Evolutionary conservation across 2,329 filamentous ascomycete species (phyloP).

Genomic region (Epicoccum sorghinum): DNA sequence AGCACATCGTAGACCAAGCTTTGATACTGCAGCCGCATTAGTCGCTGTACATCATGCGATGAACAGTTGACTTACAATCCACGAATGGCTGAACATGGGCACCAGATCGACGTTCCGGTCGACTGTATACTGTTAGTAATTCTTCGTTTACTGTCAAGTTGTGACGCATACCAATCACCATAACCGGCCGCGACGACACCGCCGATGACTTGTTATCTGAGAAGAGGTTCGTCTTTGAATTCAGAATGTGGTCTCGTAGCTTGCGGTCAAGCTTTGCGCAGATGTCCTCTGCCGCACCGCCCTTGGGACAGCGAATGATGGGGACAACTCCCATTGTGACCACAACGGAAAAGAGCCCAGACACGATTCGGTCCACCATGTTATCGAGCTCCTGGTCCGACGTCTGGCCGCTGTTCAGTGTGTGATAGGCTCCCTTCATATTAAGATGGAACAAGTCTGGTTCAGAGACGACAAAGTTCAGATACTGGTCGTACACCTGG

Average conservation of each 20-base stretch:
- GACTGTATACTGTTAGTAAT: conserved; percentile 61
- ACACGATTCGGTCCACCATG: conserved; percentile 89
- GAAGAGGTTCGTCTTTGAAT: conserved; percentile 97
- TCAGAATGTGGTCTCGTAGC: conserved; percentile 92
- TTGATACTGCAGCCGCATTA: conserved; percentile 62
- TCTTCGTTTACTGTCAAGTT: conserved; percentile 61
- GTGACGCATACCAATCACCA: conserved; percentile 78
- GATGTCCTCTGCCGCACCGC: conserved; percentile 91
- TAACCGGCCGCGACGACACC: conserved; percentile 77
- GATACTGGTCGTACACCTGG: conserved; percentile 93
- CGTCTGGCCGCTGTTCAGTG: conserved; percentile 91
- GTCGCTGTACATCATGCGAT: not conserved
- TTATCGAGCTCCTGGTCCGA: conserved; percentile 88
- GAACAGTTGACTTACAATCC: conserved; percentile 58
- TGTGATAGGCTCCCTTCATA: conserved; percentile 94
- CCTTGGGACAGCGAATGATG: conserved; percentile 92
- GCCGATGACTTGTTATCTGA: conserved; percentile 68
- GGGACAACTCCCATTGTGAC: conserved; percentile 99
- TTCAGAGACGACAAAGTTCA: conserved; percentile 96
- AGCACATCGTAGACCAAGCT: conserved; percentile 81
- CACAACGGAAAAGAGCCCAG: conserved; percentile 94
- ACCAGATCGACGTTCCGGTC: conserved; percentile 95
- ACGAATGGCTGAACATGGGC: conserved; percentile 98
- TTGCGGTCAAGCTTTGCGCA: conserved; percentile 93
- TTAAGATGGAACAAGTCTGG: conserved; percentile 94